A percentile compares a stretch with the other conserved stretches of the same genome.
Conservation (phyloP, 495 filamentous ascomycete species). For the Neurospora cerealis region DNA sequence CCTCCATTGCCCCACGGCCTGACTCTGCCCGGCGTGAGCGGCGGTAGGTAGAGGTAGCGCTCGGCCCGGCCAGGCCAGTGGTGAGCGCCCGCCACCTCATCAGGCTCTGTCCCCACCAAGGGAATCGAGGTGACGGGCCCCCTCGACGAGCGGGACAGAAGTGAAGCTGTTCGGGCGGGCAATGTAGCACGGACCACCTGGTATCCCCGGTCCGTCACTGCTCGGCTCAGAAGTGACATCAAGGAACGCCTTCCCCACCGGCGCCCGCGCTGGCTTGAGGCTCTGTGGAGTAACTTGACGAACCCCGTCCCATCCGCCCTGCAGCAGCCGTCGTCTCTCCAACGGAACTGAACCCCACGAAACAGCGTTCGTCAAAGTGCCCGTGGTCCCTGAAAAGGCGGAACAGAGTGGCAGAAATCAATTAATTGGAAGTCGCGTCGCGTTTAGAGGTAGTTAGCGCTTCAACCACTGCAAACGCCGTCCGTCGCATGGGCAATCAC, state of each 20-base stretch:
- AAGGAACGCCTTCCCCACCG: background rate
- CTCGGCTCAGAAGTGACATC: background rate
- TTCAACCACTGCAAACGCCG: background rate
- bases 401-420: constrained; percentile 1
- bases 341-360: background rate
- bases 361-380: background rate
- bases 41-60: background rate
- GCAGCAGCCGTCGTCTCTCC: background rate
- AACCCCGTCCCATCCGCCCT: background rate
- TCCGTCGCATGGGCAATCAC: background rate
- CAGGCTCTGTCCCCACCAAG: background rate
- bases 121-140: background rate
- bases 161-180: background rate
- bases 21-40: background rate
- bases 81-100: background rate
- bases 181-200: background rate
- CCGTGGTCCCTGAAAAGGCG: background rate
- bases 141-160: background rate
- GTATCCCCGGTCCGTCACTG: background rate
- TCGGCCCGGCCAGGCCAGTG: background rate
- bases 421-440: constrained; percentile 18
- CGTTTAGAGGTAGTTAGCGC: constrained; percentile 1
- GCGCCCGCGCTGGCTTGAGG: background rate
- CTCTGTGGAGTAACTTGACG: background rate
- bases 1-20: background rate